Evolutionary conservation across 2,329 filamentous ascomycete species (phyloP), one percentile per base, ranked within the genome.

Genomic region (Paecilomyces variotii): DNA sequence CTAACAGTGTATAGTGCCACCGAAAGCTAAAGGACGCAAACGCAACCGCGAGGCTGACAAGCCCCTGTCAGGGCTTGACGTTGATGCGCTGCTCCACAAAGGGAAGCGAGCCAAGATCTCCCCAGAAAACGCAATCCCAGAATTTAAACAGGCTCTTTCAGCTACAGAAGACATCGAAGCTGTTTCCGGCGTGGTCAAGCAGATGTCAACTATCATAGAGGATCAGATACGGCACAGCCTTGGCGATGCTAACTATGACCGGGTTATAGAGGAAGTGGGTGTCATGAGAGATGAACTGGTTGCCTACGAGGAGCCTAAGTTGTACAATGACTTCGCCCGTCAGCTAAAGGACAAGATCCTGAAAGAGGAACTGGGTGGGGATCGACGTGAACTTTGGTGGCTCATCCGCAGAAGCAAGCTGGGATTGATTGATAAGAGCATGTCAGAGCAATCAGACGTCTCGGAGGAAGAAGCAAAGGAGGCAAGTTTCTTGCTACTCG

Each of bases 61-160:
- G 66, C 94, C 94, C 0, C 83, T 96, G 7, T 97, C 93, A 0
- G 92, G 92, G 24, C 86, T 99, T 49, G 89, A 97, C 66, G 83
- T 97, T 45, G 88, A 92, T 60, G 86, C 85, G 3, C 83, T 97
- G 2, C 84, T 97, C n/a, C 82, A 83, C 53, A 76, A 80, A 59
- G 78, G 82, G 58, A 83, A 76, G 51, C 79, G 69, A 24, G 63
- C 67, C 52, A 80, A 77, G 52, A 86, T 89, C 58, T 82, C 84
- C 7, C 71, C 82, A 0, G 82, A 87, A 9, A 97, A 97, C 63
- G 85, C 92, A 1, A 85, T 97, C 4, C 91, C 94, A 0, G 90
- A 93, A 60, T 97, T 96, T 82, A 95, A 92, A 70, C 90, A 91
- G 71, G 82, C 87, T 2, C 79, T 97, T 14, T 79, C 79, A 1